These are phyloP conservation scores for Phaeosphaeriaceae sp. DNA, from an alignment of 2,329 filamentous ascomycete genomes.

Conservation along the genomic window DNA sequence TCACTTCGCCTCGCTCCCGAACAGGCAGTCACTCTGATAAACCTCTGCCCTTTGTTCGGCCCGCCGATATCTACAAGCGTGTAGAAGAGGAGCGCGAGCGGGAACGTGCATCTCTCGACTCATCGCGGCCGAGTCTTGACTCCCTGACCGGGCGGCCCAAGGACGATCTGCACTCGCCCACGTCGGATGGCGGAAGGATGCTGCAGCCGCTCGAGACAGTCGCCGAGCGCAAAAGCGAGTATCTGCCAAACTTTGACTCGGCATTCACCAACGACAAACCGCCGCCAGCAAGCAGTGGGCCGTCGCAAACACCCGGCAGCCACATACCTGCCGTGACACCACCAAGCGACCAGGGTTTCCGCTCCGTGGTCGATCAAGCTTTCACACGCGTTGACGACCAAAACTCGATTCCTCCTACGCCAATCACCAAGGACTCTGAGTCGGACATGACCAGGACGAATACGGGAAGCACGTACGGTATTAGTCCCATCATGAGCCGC, in stretches of 20 bases:
- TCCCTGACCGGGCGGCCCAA: slow-evolving; percentile 47
- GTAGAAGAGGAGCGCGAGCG: slow-evolving; percentile 71
- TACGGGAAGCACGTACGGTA: slow-evolving; percentile 68
- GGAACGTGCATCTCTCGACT: slow-evolving; percentile 65
- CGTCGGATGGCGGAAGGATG: slow-evolving; percentile 28
- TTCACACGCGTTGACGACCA: slow-evolving; percentile 68
- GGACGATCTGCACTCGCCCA: slow-evolving; percentile 28
- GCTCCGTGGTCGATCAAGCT: slow-evolving; percentile 68
- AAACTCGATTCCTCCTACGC: slow-evolving; percentile 60
- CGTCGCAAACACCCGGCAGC: slow-evolving; percentile 18
- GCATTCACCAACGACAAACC: slow-evolving; percentile 11
- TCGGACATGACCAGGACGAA: slow-evolving; percentile 64
- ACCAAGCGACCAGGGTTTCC: slow-evolving; percentile 37
- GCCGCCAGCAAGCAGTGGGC: slow-evolving; percentile 23
- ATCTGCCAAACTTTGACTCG: slow-evolving; percentile 56
- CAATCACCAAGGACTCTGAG: slow-evolving; percentile 54
- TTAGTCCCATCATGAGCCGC: slow-evolving; percentile 71
- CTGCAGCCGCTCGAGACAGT: slow-evolving; percentile 59
- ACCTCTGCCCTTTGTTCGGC: slow-evolving; percentile 71
- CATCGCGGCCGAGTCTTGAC: slow-evolving; percentile 65
- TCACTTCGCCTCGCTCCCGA: slow-evolving; percentile 35
- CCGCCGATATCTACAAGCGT: slow-evolving; percentile 79
- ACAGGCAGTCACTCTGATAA: slow-evolving; percentile 55
- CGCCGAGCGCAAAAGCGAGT: slow-evolving; percentile 66
- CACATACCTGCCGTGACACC: slow-evolving; percentile 23